Conservation (phyloP, 257 asterid genomes). For the Mentha longifolia region DNA sequence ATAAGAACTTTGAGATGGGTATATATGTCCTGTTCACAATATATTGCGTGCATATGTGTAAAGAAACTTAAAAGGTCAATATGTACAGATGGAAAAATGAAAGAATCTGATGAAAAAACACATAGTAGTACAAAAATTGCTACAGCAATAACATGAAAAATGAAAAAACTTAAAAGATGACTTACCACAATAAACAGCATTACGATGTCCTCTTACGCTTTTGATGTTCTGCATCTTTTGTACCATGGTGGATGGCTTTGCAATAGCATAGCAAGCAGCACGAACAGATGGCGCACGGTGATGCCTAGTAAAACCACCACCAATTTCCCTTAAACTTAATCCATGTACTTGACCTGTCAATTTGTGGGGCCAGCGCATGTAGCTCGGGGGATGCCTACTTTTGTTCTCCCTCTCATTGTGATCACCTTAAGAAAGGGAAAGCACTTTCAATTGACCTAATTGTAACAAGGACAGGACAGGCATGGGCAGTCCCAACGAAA, state of each 20-base stretch:
- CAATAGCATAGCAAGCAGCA: slow-evolving; percentile 92
- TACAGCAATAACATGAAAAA: slow-evolving; percentile 16
- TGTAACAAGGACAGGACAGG: slow-evolving; percentile 32
- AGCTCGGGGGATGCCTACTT: slow-evolving; percentile 56
- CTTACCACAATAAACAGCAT: slow-evolving; percentile 95
- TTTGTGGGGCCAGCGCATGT: slow-evolving; percentile 96
- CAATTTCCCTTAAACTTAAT: slow-evolving; percentile 85
- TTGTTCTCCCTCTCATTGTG: slow-evolving; percentile 48
- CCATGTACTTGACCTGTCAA: slow-evolving; percentile 90
- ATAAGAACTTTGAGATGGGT: no score
- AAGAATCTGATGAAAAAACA: no score
- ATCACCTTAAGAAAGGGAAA: slow-evolving; percentile 67
- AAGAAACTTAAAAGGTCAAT: slow-evolving; percentile 12
- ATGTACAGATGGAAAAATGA: slow-evolving; percentile 6
- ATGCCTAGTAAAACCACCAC: slow-evolving; percentile 94
- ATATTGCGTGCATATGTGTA: slow-evolving; percentile 17
- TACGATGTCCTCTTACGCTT: slow-evolving; percentile 84
- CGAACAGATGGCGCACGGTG: slow-evolving; percentile 92
- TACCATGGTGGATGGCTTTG: slow-evolving; percentile 94
- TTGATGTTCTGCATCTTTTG: slow-evolving; percentile 85
- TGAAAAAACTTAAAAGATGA: slow-evolving; percentile 13
- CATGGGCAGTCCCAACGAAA: slow-evolving; percentile 10
- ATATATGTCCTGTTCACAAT: slow-evolving; percentile 11
- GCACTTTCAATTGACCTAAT: slow-evolving; percentile 30
- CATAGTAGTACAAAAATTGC: slow-evolving; percentile 19